Percentiles rank a stretch among this genome's conserved stretches.
Evolutionary conservation across 352 stramenopile genomes (phyloP).

Genomic region (Phytophthora colocasiae): DNA sequence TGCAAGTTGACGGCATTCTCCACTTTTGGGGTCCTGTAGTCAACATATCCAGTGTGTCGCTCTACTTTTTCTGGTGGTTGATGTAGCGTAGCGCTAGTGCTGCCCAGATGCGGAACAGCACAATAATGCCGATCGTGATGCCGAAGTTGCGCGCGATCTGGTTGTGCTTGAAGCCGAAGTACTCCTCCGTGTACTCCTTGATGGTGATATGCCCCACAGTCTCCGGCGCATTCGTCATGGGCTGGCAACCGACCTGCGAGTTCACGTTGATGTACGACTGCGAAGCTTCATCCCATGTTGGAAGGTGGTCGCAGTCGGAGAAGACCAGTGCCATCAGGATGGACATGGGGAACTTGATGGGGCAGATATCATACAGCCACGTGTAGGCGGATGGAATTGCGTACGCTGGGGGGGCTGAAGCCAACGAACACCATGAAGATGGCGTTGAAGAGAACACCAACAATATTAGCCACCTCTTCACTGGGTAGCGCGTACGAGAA

Average conservation of each 20-base stretch:
- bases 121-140: too few species aligned
- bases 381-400: constrained; percentile 1
- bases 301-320: constrained; percentile 14
- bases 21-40: too few species aligned
- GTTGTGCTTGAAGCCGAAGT: too few species aligned
- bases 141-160: too few species aligned
- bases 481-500: constrained; percentile 43
- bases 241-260: constrained; percentile 32
- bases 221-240: constrained; percentile 23
- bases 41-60: too few species aligned
- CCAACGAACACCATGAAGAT: constrained; percentile 56
- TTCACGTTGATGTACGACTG: constrained; percentile 27
- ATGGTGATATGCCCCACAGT: constrained; percentile 32
- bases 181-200: too few species aligned
- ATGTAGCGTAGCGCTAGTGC: neutral
- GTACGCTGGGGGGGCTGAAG: constrained; percentile 6
- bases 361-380: constrained; percentile 16
- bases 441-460: constrained; percentile 49
- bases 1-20: neutral
- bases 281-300: constrained; percentile 19
- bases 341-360: constrained; percentile 22
- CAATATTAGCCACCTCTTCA: constrained; percentile 8
- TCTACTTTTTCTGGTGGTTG: neutral
- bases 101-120: too few species aligned
- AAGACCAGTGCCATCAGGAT: constrained; percentile 38